Evolutionary conservation across 2,329 filamentous ascomycete genomes (phyloP), one percentile per base, ranked within the genome.

Genomic region (Pseudocercospora eumusae): DNA sequence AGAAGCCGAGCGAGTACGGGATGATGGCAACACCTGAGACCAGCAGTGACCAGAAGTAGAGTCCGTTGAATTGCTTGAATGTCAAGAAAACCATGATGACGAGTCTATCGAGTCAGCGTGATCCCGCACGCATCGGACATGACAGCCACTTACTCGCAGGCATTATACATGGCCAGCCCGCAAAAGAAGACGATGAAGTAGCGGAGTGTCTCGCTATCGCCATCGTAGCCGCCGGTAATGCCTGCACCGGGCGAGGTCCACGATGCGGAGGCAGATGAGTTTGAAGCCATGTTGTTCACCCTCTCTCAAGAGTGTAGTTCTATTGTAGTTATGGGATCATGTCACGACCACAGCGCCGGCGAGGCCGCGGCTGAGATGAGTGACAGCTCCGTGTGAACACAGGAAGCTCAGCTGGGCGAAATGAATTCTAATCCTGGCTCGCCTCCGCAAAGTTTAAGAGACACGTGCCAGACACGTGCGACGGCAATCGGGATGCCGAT

Each of bases 41-140:
- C 20, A 82, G 63, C 63, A 83, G 68, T 25, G 76, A 78, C 80
- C 80, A 82, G 65, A 82, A 83, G 65, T 83, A 83, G 15, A 80
- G 69, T 0, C 81, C 81, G 21, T 72, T 70, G 56, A 78, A 81
- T 21, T 73, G 74, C 27, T 80, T 79, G 71, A 83, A 83, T 28
- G 78, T 81, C 25, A 80, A 68, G 57, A 81, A 76, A 33, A 80
- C 76, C 54, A 82, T 74, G 33, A 80, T 70, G 28, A 81, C 73
- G 21, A 83, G 73, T 65, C 47, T 52, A 18, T n/a, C 25, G 47
- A 28, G 47, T 52, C 25, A 13, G 76, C 72, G 58, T 78, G 78
- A 61, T 57, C 21, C 42, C 28, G 28, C 23, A n/a, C n/a, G n/a
- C 18, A 18, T n/a, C 27, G 56, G 47, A n/a, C 25, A n/a, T n/a